Conservation (phyloP, 2,329 filamentous ascomycete species). For the Apiospora sp. region DNA sequence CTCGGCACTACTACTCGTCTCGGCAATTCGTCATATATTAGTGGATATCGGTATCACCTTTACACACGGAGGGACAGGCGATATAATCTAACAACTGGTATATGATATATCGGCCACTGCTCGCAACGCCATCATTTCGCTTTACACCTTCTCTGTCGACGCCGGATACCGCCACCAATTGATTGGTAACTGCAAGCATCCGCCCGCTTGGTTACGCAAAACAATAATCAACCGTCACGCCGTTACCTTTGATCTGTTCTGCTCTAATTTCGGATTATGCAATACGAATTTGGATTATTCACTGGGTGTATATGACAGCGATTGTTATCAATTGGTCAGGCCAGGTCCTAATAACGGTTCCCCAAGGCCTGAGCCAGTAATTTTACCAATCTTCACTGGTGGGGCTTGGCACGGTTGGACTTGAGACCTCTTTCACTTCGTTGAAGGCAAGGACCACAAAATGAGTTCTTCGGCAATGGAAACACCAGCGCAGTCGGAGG, state of each 20-base stretch:
- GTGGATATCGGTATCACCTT: background rate
- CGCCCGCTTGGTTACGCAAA: background rate
- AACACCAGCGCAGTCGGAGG: background rate
- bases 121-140: background rate
- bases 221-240: background rate
- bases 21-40: background rate
- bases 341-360: background rate
- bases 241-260: background rate
- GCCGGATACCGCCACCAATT: slow-evolving; percentile 10
- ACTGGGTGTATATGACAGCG: background rate
- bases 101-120: background rate
- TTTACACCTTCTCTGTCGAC: background rate
- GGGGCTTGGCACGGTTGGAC: background rate
- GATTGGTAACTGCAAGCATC: background rate
- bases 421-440: background rate
- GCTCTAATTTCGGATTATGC: background rate
- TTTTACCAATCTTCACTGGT: background rate
- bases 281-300: background rate
- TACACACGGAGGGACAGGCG: background rate
- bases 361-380: background rate
- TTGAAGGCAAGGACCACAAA: background rate
- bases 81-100: background rate
- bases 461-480: slow-evolving; percentile 12
- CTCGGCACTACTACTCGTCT: background rate
- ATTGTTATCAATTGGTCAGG: background rate